Base-by-base conservation (phyloP, 257 asterid genomes). In the Nicotiana undulata region DNA sequence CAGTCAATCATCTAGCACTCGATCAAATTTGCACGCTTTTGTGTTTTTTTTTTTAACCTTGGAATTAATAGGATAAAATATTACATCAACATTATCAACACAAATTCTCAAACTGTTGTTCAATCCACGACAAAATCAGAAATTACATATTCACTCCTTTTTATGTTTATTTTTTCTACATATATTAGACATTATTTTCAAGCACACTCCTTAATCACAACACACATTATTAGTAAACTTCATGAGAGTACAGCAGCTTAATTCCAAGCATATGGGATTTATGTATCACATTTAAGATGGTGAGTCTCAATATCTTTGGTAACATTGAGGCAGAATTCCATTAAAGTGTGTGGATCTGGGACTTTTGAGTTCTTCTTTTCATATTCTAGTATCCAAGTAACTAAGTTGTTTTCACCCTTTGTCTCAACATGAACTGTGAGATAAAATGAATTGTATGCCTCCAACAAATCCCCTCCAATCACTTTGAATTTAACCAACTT, bases 291-390 rank as follows among this genome's bases (percentile, higher is more conserved):
- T 4, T 68, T 68, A 20, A 80, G 74, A 28, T 80, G 86, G 32
- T 75, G 84, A 59, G 84, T 31, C 53, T 84, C 86, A 58, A 84
- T 84, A 51, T 76, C 86, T 76, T 81, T 84, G 3, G 84, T 84
- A 46, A 84, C 6, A 22, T 44, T 11, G 9, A 81, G 26, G 16
- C 58, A 58, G 0, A 76, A 58, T 8, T 81, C 66, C 82, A 84
- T 44, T 0, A 76, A 2, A 6, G 84, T 64, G 51, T 75, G 55
- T 15, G 84, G 84, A 61, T 84, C 76, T 4, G 61, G 68, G 10
- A 84, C 64, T 20, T 32, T 53, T 2, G n/a, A 49, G 12, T 77
- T 32, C 3, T 17, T 4, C 63, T 80, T 84, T 68, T 81, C 87
- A 34, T 76, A 76, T 26, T 81, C 84, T 29, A 80, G 12, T 3